These are phyloP conservation scores for Exserohilum turcica DNA, from an alignment of 2,329 filamentous ascomycete species.

Conservation along the genomic window DNA sequence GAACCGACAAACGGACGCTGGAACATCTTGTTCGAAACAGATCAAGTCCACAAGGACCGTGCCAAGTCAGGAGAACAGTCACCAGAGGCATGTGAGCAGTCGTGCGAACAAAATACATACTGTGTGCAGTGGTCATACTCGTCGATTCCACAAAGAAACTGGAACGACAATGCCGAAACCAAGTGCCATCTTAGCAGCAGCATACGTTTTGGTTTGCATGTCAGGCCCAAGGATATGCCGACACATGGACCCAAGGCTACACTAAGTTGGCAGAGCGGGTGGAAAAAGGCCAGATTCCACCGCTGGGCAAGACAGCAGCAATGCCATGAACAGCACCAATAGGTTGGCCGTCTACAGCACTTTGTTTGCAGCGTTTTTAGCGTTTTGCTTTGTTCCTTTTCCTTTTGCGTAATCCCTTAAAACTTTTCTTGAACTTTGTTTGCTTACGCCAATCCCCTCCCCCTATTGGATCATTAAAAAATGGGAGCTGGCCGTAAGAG, in stretches of 20 bases:
- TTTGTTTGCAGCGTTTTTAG: constrained; percentile 8
- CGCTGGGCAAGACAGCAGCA: constrained; percentile 36
- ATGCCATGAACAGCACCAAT: constrained; percentile 27
- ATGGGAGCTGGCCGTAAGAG: neutral
- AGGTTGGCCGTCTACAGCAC: neutral
- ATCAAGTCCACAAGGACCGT: constrained; percentile 20
- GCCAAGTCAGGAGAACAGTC: constrained; percentile 31
- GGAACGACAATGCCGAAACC: constrained; percentile 40
- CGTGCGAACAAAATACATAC: constrained; percentile 33
- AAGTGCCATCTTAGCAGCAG: constrained; percentile 43
- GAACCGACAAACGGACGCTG: constrained; percentile 36
- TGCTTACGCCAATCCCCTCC: neutral
- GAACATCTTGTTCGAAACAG: constrained; percentile 40
- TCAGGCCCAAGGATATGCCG: constrained; percentile 17
- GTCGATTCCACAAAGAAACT: constrained; percentile 29
- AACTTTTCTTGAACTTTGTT: neutral
- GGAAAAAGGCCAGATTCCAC: constrained; percentile 36
- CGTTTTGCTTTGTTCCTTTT: neutral
- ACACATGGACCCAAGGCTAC: constrained; percentile 17
- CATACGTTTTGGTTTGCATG: constrained; percentile 32
- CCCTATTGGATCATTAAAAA: neutral
- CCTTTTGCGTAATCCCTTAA: neutral
- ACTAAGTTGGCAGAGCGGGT: constrained; percentile 38
- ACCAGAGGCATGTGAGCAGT: constrained; percentile 35
- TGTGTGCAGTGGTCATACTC: constrained; percentile 46